These are phyloP conservation scores for Passalora sequoiae DNA, from an alignment of 2,329 filamentous ascomycete species.

Conservation along the genomic window DNA sequence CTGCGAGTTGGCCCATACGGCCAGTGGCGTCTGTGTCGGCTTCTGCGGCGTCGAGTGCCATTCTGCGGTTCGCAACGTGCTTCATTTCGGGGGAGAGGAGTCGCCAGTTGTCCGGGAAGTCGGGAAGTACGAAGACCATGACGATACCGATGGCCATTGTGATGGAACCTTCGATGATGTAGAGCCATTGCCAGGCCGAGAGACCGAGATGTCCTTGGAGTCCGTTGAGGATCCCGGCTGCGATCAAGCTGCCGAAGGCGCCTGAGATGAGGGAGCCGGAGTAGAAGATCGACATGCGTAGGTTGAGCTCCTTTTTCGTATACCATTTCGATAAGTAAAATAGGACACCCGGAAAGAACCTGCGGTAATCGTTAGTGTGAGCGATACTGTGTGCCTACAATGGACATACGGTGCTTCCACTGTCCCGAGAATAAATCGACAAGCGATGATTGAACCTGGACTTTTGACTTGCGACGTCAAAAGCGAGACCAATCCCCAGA, in stretches of 20 bases:
- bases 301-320: constrained; percentile 60
- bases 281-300: constrained; percentile 63
- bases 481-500: constrained; percentile 67
- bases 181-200: constrained; percentile 52
- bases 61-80: constrained; percentile 43
- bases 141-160: constrained; percentile 25
- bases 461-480: constrained; percentile 29
- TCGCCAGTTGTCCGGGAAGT: constrained; percentile 47
- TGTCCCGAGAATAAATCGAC: constrained; percentile 60
- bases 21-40: constrained; percentile 47
- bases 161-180: constrained; percentile 34
- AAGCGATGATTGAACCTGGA: constrained; percentile 29
- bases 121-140: constrained; percentile 39
- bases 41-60: constrained; percentile 49
- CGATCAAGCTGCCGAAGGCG: constrained; percentile 62
- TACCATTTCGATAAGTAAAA: constrained; percentile 65
- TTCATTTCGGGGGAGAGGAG: constrained; percentile 43
- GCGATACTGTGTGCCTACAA: too few relatives aligned
- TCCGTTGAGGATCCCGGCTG: constrained; percentile 59
- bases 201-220: constrained; percentile 56
- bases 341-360: constrained; percentile 39
- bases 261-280: constrained; percentile 65
- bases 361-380: too few relatives aligned
- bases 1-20: constrained; percentile 45
- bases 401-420: constrained; percentile 53